Percentiles rank a stretch among this genome's conserved stretches.
These are phyloP conservation scores for Cladophialophora carrionii DNA, from an alignment of 2,329 filamentous ascomycete genomes.

Conservation along the genomic window DNA sequence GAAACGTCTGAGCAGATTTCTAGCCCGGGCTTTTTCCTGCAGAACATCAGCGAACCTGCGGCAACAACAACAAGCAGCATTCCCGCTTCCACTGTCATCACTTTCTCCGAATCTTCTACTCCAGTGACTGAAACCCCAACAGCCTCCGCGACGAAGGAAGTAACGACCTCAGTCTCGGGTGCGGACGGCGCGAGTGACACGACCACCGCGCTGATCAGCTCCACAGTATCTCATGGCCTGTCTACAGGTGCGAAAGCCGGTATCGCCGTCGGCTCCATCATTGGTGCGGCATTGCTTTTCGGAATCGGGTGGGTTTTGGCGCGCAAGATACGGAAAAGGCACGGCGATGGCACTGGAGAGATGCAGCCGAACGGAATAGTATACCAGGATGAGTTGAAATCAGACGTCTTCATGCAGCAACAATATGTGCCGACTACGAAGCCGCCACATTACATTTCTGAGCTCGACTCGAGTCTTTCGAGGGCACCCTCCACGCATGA, in stretches of 20 bases:
- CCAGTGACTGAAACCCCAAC: background rate
- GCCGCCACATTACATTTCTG: background rate
- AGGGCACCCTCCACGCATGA: background rate
- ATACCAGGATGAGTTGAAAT: background rate
- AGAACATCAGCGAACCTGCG: background rate
- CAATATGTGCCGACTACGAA: background rate
- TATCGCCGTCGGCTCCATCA: slow-evolving; percentile 5
- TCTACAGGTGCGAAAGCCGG: slow-evolving; percentile 1
- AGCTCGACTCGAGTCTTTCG: background rate
- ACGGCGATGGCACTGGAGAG: background rate
- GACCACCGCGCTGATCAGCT: background rate
- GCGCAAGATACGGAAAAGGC: background rate
- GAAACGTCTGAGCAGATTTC: slow-evolving; percentile 11
- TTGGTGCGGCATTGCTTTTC: slow-evolving; percentile 4
- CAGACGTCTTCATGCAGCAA: background rate
- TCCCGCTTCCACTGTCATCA: background rate
- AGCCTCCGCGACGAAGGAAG: background rate
- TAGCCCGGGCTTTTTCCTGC: slow-evolving; percentile 12
- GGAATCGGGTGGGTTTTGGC: slow-evolving; percentile 14
- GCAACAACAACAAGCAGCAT: background rate
- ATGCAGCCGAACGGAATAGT: background rate
- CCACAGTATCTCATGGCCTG: slow-evolving; percentile 3
- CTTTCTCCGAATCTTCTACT: background rate
- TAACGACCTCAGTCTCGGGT: background rate
- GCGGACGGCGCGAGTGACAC: background rate